phyloP scores from a whole-genome alignment of 1,284 basidiomycete species.

The Kwoniella shivajii region DNA sequence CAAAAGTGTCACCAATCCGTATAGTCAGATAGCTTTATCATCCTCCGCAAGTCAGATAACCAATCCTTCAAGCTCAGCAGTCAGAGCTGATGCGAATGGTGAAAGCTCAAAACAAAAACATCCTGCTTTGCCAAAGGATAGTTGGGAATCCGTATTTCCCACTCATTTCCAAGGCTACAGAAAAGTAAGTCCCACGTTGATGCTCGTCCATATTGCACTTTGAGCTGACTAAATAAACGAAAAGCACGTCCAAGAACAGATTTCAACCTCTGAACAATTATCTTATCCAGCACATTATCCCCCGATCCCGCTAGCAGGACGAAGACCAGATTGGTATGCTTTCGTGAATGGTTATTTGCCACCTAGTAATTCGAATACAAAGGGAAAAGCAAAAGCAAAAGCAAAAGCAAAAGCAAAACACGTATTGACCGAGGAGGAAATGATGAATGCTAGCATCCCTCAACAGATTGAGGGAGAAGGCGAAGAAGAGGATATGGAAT shows the following conservation, averaged over 20 bases:
- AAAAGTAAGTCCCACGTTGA: constrained; percentile 19
- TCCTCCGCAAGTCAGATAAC: background rate
- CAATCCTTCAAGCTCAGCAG: background rate
- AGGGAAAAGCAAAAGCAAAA: constrained; percentile 1
- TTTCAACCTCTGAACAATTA: constrained; percentile 14
- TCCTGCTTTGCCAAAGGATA: constrained; percentile 36
- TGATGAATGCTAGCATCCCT: constrained; percentile 6
- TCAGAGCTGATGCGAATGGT: background rate
- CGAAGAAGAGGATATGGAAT: constrained; percentile 1
- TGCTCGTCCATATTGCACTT: background rate
- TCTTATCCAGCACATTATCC: constrained; percentile 24
- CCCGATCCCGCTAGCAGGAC: constrained; percentile 16
- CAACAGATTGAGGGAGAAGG: background rate
- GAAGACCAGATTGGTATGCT: constrained; percentile 24
- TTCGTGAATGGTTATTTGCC: constrained; percentile 23
- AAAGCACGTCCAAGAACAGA: constrained; percentile 14
- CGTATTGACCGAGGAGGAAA: constrained; percentile 16
- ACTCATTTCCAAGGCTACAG: constrained; percentile 37
- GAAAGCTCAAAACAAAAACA: constrained; percentile 13
- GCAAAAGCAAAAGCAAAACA: constrained; percentile 14
- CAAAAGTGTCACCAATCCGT: constrained; percentile 24
- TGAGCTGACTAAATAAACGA: background rate
- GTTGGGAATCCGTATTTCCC: constrained; percentile 37
- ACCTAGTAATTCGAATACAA: background rate
- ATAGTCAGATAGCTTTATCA: background rate